Evolutionary conservation across 768 basidiomycete genomes (phyloP).

Genomic region (Leccinum longicurvipes): DNA sequence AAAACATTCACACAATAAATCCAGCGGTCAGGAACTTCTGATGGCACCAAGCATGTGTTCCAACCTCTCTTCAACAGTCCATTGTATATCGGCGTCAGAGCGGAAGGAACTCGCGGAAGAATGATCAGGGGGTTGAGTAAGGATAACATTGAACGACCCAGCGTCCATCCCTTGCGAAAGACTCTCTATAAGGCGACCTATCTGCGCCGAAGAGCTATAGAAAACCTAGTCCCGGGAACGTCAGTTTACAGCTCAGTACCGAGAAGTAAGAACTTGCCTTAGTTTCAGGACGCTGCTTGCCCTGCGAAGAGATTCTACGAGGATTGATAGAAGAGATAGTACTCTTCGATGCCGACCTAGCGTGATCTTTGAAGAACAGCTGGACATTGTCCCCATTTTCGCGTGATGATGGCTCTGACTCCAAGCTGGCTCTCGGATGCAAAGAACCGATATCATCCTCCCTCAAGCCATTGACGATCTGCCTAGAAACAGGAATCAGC

Average conservation of each 20-base stretch:
- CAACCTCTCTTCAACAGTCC: conserved; percentile 73
- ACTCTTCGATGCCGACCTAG: conserved; percentile 60
- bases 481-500: conserved; percentile 38
- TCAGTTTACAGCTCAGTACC: conserved; percentile 7
- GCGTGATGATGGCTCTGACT: conserved; percentile 63
- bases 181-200: conserved; percentile 79
- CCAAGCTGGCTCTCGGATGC: conserved; percentile 68
- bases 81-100: conserved; percentile 58
- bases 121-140: conserved; percentile 43
- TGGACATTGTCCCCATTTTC: conserved; percentile 55
- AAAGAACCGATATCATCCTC: conserved; percentile 70
- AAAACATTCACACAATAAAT: conserved; percentile 23
- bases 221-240: conserved; percentile 23
- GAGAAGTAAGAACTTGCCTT: conserved; percentile 51
- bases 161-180: conserved; percentile 80
- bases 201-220: conserved; percentile 62
- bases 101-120: conserved; percentile 60
- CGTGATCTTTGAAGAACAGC: conserved; percentile 75
- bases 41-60: conserved; percentile 63
- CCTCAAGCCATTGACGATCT: conserved; percentile 79
- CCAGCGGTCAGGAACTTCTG: conserved; percentile 29
- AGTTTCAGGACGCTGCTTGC: conserved; percentile 71
- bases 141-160: conserved; percentile 77
- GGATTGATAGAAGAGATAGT: conserved; percentile 58
- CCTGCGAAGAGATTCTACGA: conserved; percentile 54